Conservation (phyloP, 352 stramenopile species). For the Pythium dissimile region DNA sequence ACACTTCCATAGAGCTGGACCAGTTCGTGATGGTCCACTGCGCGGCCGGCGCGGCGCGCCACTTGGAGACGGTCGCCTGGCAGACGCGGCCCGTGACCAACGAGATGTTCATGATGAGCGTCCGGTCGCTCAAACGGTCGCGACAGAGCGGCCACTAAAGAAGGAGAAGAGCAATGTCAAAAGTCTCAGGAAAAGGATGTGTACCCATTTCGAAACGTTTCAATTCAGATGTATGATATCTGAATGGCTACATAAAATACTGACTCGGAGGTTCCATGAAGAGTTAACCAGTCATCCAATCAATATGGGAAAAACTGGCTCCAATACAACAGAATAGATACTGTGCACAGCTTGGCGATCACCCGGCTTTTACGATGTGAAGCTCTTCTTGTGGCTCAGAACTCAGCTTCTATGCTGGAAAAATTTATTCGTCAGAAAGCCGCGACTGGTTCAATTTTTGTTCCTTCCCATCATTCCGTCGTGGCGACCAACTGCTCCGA, state of each 20-base stretch:
- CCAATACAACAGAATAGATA: not conserved
- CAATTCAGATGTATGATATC: not conserved
- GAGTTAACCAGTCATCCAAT: too few species aligned
- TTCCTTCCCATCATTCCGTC: too few species aligned
- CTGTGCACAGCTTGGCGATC: too few species aligned
- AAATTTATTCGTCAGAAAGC: too few species aligned
- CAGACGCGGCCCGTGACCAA: not conserved
- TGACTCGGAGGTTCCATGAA: too few species aligned
- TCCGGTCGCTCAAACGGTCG: not conserved
- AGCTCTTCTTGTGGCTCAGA: too few species aligned
- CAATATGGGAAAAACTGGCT: too few species aligned
- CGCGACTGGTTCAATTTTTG: too few species aligned
- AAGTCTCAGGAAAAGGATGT: not conserved
- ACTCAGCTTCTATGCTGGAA: too few species aligned
- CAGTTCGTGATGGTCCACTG: constrained; percentile 18
- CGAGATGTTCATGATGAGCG: not conserved
- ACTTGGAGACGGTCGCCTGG: constrained; percentile 18
- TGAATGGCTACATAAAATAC: not conserved
- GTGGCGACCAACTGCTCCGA: too few species aligned
- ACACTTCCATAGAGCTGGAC: not conserved
- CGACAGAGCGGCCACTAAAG: not conserved
- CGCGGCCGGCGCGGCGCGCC: constrained; percentile 1
- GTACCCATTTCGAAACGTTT: not conserved
- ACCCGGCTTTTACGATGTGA: too few species aligned
- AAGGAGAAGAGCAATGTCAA: not conserved